phyloP scores from a whole-genome alignment of 225 moss, liverwort and hornwort genomes.

The Climacium dendroides region DNA sequence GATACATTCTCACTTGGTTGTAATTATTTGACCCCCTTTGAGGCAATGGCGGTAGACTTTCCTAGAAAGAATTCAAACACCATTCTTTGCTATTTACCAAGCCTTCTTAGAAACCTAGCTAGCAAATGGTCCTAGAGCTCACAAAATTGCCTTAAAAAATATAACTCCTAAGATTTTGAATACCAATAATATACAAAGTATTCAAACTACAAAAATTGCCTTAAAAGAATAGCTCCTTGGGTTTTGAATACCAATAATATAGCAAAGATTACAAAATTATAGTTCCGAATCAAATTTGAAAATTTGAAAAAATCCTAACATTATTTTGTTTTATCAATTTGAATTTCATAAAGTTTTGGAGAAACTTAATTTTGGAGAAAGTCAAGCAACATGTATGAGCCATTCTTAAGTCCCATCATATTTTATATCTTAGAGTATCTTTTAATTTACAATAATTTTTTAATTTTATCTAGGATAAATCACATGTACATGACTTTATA shows the following conservation, averaged over 20 bases:
- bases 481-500: accelerated
- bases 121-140: too few relatives aligned
- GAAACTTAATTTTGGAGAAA: neutral
- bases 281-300: neutral
- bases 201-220: too few relatives aligned
- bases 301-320: neutral
- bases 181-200: too few relatives aligned
- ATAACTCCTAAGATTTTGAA: too few relatives aligned
- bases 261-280: neutral
- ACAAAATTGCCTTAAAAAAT: too few relatives aligned
- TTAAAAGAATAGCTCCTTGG: neutral
- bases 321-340: neutral
- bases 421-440: neutral
- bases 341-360: too few relatives aligned
- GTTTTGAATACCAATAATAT: neutral
- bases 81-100: too few relatives aligned
- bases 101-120: too few relatives aligned
- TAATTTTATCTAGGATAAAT: neutral
- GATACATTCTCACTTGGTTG: too few relatives aligned
- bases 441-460: neutral
- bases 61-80: too few relatives aligned
- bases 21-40: too few relatives aligned
- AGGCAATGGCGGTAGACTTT: too few relatives aligned
- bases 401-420: neutral
- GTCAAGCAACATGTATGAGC: accelerated